Percentiles rank a stretch among this genome's conserved stretches.
Evolutionary conservation across 73 alveolate species (phyloP).

Genomic region (Stentor coeruleus): DNA sequence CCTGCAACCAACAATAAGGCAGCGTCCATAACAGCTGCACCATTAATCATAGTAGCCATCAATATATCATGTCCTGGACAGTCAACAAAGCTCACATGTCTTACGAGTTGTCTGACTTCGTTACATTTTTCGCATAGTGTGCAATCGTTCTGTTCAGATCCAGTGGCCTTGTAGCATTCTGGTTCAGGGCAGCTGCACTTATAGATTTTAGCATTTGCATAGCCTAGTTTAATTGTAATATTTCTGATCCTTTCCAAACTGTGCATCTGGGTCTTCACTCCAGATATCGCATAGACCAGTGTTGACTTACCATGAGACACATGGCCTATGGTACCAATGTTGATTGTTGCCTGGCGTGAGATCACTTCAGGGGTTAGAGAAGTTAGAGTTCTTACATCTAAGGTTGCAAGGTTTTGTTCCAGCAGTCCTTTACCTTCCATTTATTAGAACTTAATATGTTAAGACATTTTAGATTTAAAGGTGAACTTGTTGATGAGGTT

Average conservation of each 20-base stretch:
- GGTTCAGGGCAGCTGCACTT: slow-evolving; percentile 97
- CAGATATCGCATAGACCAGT: slow-evolving; percentile 56
- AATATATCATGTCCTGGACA: slow-evolving; percentile 97
- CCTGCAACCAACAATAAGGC: slow-evolving; percentile 93
- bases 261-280: slow-evolving; percentile 4
- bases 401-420: slow-evolving; percentile 41
- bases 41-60: slow-evolving; percentile 98
- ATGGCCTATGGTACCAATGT: slow-evolving; percentile 98
- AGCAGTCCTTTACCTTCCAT: slow-evolving; percentile 23
- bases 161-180: slow-evolving; percentile 79
- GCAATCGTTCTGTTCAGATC: slow-evolving; percentile 57
- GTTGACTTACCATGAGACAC: slow-evolving; percentile 99
- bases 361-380: slow-evolving; percentile 96
- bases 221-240: slow-evolving; percentile 98
- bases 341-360: slow-evolving; percentile 94
- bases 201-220: slow-evolving; percentile 98
- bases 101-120: slow-evolving; percentile 67
- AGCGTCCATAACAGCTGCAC: slow-evolving; percentile 99
- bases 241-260: slow-evolving; percentile 87
- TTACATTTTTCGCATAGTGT: slow-evolving; percentile 82
- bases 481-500: too few species aligned
- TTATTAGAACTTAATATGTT: too few species aligned
- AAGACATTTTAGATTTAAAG: too few species aligned
- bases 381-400: slow-evolving; percentile 65
- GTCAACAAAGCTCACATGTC: slow-evolving; percentile 99